Conservation (phyloP, 352 stramenopile genomes). For the Globisporangium sylvaticum region DNA sequence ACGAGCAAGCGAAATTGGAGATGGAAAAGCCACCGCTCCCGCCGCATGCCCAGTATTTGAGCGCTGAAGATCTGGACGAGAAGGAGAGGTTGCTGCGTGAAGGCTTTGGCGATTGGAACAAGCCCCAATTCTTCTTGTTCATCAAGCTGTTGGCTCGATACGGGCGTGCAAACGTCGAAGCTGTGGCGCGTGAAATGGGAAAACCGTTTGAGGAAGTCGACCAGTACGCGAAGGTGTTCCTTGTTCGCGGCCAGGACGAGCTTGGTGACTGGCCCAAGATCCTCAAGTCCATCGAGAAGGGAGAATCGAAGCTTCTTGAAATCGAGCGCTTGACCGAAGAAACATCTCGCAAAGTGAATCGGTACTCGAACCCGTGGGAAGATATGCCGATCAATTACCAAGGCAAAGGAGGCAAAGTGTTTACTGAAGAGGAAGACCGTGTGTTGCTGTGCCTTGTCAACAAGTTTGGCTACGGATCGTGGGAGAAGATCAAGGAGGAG, state of each 20-base stretch:
- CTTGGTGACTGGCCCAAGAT: constrained; percentile 82
- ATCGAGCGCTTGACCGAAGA: constrained; percentile 81
- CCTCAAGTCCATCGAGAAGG: constrained; percentile 86
- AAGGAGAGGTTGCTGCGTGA: constrained; percentile 90
- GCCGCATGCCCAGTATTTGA: constrained; percentile 75
- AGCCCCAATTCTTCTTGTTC: constrained; percentile 84
- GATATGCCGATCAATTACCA: constrained; percentile 89
- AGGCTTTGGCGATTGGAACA: constrained; percentile 85
- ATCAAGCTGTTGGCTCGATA: constrained; percentile 82
- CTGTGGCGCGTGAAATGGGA: constrained; percentile 79
- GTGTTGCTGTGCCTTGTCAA: constrained; percentile 97
- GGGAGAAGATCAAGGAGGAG: constrained; percentile 96
- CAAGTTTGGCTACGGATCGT: constrained; percentile 95
- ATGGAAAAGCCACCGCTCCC: constrained; percentile 74
- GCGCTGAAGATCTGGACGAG: constrained; percentile 85
- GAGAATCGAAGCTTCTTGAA: constrained; percentile 82
- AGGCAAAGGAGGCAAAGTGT: constrained; percentile 90
- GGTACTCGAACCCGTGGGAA: constrained; percentile 82
- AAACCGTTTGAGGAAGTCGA: constrained; percentile 77
- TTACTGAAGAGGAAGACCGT: constrained; percentile 97
- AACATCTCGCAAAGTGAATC: constrained; percentile 66
- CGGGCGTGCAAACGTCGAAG: constrained; percentile 66
- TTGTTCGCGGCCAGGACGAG: constrained; percentile 63
- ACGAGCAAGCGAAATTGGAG: constrained; percentile 70
- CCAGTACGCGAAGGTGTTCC: constrained; percentile 64